Percentiles rank a stretch among this genome's conserved stretches.
Evolutionary conservation across 78 protist genomes (phyloP).

Genomic region (Blattamonas nauphoetae): DNA sequence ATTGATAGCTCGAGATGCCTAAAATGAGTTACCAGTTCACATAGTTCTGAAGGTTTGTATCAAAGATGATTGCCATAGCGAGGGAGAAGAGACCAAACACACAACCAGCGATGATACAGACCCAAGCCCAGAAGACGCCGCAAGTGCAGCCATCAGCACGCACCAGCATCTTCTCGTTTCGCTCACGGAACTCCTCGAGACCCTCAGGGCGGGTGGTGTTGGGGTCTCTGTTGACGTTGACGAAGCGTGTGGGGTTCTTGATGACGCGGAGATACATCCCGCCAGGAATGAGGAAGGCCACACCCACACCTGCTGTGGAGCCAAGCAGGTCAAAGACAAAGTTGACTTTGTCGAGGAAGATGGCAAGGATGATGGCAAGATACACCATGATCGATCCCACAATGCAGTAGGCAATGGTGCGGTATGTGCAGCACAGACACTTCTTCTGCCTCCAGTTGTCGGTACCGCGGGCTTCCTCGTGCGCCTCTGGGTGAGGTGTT

Average conservation of each 20-base stretch:
- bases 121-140: neutral
- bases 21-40: neutral
- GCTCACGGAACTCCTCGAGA: neutral
- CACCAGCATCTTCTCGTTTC: neutral
- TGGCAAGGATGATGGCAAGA: neutral
- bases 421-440: neutral
- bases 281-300: neutral
- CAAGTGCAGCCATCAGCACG: neutral
- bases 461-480: neutral
- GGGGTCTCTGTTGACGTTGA: neutral
- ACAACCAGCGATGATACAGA: neutral
- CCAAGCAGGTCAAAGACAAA: neutral
- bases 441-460: neutral
- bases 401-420: neutral
- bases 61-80: neutral
- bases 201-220: neutral
- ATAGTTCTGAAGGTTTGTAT: neutral
- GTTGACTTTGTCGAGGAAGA: neutral
- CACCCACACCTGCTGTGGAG: neutral
- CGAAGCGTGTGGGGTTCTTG: neutral
- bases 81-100: neutral
- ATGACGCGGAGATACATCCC: neutral
- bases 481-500: neutral
- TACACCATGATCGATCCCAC: neutral
- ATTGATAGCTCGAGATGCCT: too few species aligned